Percentiles rank a stretch among this genome's conserved stretches.
These are phyloP conservation scores for Neofusicoccum kwambonambiense DNA, from an alignment of 2,329 filamentous ascomycete species.

Conservation along the genomic window DNA sequence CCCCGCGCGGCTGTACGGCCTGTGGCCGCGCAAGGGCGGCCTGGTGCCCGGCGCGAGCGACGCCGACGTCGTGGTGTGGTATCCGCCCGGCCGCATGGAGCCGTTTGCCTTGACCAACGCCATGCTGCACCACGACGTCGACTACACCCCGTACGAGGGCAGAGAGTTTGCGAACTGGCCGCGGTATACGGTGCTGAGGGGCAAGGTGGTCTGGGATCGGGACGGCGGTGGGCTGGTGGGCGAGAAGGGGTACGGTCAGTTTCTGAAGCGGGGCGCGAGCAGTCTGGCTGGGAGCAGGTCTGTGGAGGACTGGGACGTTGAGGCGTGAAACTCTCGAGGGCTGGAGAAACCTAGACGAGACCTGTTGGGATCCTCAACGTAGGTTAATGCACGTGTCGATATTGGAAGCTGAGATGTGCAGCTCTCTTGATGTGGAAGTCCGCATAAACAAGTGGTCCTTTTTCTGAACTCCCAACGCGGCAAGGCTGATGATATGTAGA, in stretches of 20 bases:
- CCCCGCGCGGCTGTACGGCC: constrained; percentile 58
- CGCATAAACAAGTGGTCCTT: too few relatives aligned
- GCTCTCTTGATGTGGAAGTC: too few relatives aligned
- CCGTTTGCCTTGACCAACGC: constrained; percentile 50
- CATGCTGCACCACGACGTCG: constrained; percentile 60
- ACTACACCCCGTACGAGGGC: constrained; percentile 57
- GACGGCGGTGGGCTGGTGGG: constrained; percentile 53
- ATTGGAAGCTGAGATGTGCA: too few relatives aligned
- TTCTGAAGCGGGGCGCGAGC: constrained; percentile 46
- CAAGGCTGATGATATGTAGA: too few relatives aligned
- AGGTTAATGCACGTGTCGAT: too few relatives aligned
- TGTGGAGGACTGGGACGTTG: not conserved
- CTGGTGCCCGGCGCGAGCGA: constrained; percentile 52
- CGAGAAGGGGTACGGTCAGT: constrained; percentile 50
- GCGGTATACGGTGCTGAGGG: constrained; percentile 58
- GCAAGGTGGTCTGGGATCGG: constrained; percentile 58
- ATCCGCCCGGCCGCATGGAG: constrained; percentile 42
- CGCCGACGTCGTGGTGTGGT: constrained; percentile 60
- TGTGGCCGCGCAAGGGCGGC: constrained; percentile 53
- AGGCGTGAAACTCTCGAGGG: not conserved
- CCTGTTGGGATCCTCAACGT: too few relatives aligned
- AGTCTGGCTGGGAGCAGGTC: constrained; percentile 25
- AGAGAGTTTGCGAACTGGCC: constrained; percentile 58
- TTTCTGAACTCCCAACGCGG: too few relatives aligned
- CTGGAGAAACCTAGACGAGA: too few relatives aligned